phyloP scores from a whole-genome alignment of 306 rosid genomes.

The Cyamopsis tetragonoloba region DNA sequence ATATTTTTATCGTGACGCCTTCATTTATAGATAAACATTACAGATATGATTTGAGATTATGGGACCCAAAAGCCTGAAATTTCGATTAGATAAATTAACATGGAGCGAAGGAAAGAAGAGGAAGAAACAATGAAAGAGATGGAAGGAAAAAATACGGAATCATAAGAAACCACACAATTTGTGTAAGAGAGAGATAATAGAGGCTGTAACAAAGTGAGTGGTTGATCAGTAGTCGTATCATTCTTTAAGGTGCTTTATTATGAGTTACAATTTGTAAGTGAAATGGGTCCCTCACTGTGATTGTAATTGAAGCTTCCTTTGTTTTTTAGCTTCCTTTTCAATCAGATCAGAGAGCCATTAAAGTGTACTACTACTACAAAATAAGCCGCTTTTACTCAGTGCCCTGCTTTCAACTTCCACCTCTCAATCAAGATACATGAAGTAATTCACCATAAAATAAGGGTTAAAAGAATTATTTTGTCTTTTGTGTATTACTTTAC shows the following conservation, averaged over 20 bases:
- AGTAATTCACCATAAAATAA: background rate
- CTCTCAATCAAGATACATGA: constrained; percentile 16
- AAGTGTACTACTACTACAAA: constrained; percentile 42
- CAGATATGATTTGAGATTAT: constrained; percentile 4
- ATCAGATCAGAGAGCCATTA: constrained; percentile 19
- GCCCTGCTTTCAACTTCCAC: constrained; percentile 18
- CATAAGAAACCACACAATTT: constrained; percentile 50
- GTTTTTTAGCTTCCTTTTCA: constrained; percentile 41
- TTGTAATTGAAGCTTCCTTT: constrained; percentile 41
- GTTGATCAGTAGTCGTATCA: constrained; percentile 68
- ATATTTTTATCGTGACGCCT: constrained; percentile 17
- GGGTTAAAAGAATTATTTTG: too few species aligned
- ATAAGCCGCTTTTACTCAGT: constrained; percentile 29
- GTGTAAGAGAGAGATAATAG: background rate
- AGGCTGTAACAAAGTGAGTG: constrained; percentile 40
- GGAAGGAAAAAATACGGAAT: constrained; percentile 33
- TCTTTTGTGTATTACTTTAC: too few species aligned
- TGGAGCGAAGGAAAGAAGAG: background rate
- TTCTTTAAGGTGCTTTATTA: constrained; percentile 48
- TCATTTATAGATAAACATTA: constrained; percentile 8
- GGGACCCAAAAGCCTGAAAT: constrained; percentile 46
- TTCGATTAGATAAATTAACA: constrained; percentile 7
- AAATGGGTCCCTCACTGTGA: constrained; percentile 49
- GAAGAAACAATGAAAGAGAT: constrained; percentile 6
- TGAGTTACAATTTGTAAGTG: constrained; percentile 35